Evolutionary conservation across 176 grass and related monocot species (phyloP).

Genomic region (Metroxylon sagu): DNA sequence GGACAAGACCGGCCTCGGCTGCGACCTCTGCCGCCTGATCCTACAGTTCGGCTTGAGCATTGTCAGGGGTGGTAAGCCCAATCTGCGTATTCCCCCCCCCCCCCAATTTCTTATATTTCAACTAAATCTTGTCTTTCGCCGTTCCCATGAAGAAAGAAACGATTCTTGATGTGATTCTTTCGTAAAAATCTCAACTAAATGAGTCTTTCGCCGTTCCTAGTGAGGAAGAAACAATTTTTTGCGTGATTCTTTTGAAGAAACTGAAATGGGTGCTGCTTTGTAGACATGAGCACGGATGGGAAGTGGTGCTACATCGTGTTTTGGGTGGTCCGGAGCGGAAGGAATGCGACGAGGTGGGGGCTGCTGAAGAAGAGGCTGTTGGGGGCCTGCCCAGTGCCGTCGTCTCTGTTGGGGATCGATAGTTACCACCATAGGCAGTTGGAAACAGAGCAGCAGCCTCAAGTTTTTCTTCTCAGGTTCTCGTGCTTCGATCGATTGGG

Average conservation of each 20-base stretch:
- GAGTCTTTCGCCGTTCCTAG: too few relatives aligned
- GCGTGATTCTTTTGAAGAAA: not conserved
- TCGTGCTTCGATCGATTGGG: conserved; percentile 16
- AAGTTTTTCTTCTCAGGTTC: conserved; percentile 13
- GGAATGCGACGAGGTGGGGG: conserved; percentile 10
- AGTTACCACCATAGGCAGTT: not conserved
- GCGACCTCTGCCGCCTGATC: conserved; percentile 11
- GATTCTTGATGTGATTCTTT: too few relatives aligned
- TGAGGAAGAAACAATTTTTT: not conserved
- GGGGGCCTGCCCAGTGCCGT: conserved; percentile 8
- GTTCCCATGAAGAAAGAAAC: too few relatives aligned
- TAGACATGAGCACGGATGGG: conserved; percentile 20
- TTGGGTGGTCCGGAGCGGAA: conserved; percentile 13
- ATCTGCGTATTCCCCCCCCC: too few relatives aligned
- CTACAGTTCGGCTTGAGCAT: conserved; percentile 2
- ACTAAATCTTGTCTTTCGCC: too few relatives aligned
- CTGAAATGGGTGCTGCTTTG: conserved; percentile 3
- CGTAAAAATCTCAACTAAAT: too few relatives aligned
- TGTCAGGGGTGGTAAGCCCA: not conserved
- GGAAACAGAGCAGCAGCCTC: conserved; percentile 4
- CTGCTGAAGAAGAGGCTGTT: conserved; percentile 17
- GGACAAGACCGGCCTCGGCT: conserved; percentile 10
- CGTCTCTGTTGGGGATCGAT: conserved; percentile 3
- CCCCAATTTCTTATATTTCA: too few relatives aligned
- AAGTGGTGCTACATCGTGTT: conserved; percentile 17